Evolutionary conservation across 2,329 filamentous ascomycete species (phyloP).

Genomic region (Ceratocystis colombiana): DNA sequence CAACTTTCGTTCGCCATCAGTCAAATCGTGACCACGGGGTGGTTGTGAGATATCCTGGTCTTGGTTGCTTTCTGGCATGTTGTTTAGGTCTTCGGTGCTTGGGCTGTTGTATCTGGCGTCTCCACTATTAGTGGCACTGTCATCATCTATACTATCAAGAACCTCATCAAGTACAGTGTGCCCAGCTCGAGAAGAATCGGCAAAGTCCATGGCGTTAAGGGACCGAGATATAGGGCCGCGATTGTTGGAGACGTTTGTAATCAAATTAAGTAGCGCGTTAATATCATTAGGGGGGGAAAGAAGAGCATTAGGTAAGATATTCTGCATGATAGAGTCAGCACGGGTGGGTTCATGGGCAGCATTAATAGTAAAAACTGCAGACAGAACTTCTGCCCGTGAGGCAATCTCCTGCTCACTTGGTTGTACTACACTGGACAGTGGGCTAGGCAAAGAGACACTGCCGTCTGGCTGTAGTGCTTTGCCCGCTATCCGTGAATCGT

Average conservation of each 20-base stretch:
- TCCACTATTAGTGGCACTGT: not conserved
- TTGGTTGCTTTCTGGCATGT: not conserved
- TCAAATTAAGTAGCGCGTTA: constrained; percentile 21
- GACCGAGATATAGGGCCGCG: not conserved
- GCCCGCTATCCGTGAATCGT: constrained; percentile 50
- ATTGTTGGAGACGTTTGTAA: constrained; percentile 13
- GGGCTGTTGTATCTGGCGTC: not conserved
- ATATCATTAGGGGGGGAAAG: constrained; percentile 26
- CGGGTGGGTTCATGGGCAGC: constrained; percentile 19
- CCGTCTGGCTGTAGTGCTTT: constrained; percentile 55
- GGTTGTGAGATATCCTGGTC: not conserved
- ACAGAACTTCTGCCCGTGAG: constrained; percentile 51
- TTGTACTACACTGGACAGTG: constrained; percentile 46
- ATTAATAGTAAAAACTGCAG: constrained; percentile 38
- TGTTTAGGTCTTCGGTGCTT: constrained; percentile 1
- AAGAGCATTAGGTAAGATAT: constrained; percentile 29
- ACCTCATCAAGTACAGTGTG: constrained; percentile 2
- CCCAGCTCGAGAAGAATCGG: not conserved
- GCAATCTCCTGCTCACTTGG: constrained; percentile 52
- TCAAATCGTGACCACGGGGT: not conserved
- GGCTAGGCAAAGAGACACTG: constrained; percentile 53
- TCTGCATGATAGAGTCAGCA: constrained; percentile 12
- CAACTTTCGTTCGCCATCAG: constrained; percentile 5
- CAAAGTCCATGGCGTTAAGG: not conserved
- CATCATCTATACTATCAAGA: not conserved